These are phyloP conservation scores for Coniosporium apollinis DNA, from an alignment of 495 filamentous ascomycete species.

Conservation along the genomic window DNA sequence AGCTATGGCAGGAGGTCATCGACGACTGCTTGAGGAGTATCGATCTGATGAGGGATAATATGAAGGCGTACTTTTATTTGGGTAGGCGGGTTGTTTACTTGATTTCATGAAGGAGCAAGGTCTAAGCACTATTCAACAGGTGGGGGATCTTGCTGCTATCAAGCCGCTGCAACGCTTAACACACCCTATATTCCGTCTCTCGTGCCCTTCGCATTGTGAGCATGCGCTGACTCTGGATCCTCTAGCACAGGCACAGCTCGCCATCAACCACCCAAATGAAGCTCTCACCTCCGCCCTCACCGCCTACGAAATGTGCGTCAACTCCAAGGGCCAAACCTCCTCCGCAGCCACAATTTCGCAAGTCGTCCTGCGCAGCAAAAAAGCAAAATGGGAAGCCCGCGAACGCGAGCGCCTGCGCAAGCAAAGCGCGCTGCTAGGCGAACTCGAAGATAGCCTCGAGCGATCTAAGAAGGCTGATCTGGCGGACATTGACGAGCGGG, in stretches of 20 bases:
- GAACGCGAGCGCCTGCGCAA: conserved; percentile 25
- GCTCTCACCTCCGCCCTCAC: conserved; percentile 52
- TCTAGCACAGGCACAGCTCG: conserved; percentile 58
- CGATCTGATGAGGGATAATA: conserved; percentile 40
- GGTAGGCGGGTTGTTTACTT: conserved; percentile 8
- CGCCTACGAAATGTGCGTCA: conserved; percentile 58
- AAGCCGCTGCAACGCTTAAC: background rate
- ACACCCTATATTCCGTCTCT: background rate
- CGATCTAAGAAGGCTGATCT: conserved; percentile 29
- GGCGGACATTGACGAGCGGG: conserved; percentile 25
- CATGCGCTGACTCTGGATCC: background rate
- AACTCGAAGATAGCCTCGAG: conserved; percentile 33
- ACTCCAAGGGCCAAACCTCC: conserved; percentile 18
- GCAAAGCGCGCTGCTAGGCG: conserved; percentile 35
- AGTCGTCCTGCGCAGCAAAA: conserved; percentile 59
- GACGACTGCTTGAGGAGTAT: conserved; percentile 64
- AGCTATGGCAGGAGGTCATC: conserved; percentile 55
- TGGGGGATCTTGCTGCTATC: too few species aligned
- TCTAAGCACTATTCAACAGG: too few species aligned
- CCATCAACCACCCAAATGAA: conserved; percentile 53
- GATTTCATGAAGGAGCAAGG: too few species aligned
- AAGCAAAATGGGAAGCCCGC: conserved; percentile 45
- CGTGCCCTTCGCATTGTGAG: background rate
- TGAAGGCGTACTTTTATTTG: conserved; percentile 77
- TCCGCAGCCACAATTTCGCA: conserved; percentile 38